phyloP scores from a whole-genome alignment of 371 early-diverging fungal species.

The Choanephora cucurbitarum region DNA sequence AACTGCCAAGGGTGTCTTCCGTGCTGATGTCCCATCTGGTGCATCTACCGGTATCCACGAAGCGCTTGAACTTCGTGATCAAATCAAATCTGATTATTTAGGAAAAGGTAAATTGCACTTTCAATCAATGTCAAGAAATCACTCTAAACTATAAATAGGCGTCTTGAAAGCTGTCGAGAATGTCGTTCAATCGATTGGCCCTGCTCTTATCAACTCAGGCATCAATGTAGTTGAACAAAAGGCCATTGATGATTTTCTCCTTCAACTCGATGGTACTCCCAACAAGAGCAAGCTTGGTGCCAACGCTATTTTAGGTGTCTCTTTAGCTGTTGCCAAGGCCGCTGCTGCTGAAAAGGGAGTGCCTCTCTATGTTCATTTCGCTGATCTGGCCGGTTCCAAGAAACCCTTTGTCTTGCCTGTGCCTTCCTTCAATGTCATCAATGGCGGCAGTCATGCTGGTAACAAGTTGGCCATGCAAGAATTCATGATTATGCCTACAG shows the following conservation, averaged over 20 bases:
- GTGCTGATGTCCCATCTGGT: slow-evolving; percentile 98
- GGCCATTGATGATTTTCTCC: slow-evolving; percentile 90
- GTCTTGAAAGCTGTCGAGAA: slow-evolving; percentile 93
- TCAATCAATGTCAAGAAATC: too few species aligned
- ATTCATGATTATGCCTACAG: slow-evolving; percentile 99
- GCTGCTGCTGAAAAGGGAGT: slow-evolving; percentile 92
- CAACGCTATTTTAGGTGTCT: slow-evolving; percentile 98
- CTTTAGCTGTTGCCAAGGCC: slow-evolving; percentile 94
- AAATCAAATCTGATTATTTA: slow-evolving; percentile 79
- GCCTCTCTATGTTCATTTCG: slow-evolving; percentile 91
- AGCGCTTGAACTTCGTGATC: slow-evolving; percentile 96
- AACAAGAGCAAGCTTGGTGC: slow-evolving; percentile 97
- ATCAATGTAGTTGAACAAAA: slow-evolving; percentile 84
- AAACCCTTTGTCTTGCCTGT: slow-evolving; percentile 92
- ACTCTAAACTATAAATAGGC: too few species aligned
- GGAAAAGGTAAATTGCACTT: slow-evolving; percentile 97
- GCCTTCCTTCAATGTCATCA: slow-evolving; percentile 99
- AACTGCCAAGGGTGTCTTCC: slow-evolving; percentile 87
- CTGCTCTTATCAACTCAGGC: slow-evolving; percentile 73
- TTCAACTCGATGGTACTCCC: slow-evolving; percentile 91
- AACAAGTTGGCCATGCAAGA: slow-evolving; percentile 99
- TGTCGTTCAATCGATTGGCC: slow-evolving; percentile 87
- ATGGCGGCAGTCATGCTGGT: slow-evolving; percentile 99
- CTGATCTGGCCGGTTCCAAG: slow-evolving; percentile 81
- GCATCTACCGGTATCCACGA: slow-evolving; percentile 99